These are phyloP conservation scores for Beauveria pseudobassiana DNA, from an alignment of 2,329 filamentous ascomycete species.

Conservation along the genomic window DNA sequence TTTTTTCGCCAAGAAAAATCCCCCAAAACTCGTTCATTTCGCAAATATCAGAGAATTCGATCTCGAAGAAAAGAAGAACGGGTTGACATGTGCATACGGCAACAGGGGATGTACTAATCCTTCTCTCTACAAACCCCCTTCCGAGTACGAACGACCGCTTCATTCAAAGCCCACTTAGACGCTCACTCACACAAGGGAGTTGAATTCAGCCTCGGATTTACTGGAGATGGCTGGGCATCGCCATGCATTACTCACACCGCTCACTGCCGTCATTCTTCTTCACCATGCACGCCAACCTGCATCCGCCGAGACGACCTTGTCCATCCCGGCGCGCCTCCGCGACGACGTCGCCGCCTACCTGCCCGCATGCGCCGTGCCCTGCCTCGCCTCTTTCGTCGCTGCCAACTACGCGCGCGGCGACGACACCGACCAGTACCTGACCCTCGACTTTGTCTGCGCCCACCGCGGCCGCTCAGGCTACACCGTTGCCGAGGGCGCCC, in stretches of 20 bases:
- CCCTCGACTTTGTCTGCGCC: constrained; percentile 58
- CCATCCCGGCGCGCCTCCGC: constrained; percentile 19
- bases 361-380: constrained; percentile 53
- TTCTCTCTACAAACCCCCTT: not conserved
- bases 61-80: not conserved
- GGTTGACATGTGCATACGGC: not conserved
- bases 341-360: constrained; percentile 36
- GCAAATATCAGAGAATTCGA: not conserved
- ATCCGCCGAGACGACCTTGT: constrained; percentile 14
- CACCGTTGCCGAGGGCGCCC: constrained; percentile 63
- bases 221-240: constrained; percentile 32
- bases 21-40: not conserved
- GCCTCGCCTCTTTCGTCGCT: constrained; percentile 56
- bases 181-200: not conserved
- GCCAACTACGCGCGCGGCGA: constrained; percentile 44
- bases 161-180: not conserved
- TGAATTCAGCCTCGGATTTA: too few species aligned
- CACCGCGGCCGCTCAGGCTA: constrained; percentile 51
- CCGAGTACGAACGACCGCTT: not conserved
- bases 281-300: not conserved
- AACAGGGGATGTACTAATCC: not conserved
- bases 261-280: constrained; percentile 11
- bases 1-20: not conserved
- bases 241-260: not conserved
- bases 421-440: constrained; percentile 40